A percentile compares a stretch with the other conserved stretches of the same genome.
Evolutionary conservation across 805 yeast genomes (phyloP).

Genomic region (Huiozyma sinensis): DNA sequence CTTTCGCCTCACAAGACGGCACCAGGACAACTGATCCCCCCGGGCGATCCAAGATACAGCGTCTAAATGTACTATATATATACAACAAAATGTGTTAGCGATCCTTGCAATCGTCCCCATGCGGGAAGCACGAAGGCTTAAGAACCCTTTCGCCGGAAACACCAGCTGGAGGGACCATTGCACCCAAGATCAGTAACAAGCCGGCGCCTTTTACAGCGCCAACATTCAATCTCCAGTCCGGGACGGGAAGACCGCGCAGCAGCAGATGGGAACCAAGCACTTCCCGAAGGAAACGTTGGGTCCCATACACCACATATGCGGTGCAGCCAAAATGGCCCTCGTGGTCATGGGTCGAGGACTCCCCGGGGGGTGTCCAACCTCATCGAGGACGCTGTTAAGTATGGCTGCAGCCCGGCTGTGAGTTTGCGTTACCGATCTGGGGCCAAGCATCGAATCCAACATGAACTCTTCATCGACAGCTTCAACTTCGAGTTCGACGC

Average conservation of each 20-base stretch:
- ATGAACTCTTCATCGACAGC: too few species aligned
- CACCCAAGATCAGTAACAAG: conserved; percentile 58
- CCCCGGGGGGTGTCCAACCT: conserved; percentile 54
- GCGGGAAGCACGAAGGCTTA: conserved; percentile 71
- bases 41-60: not conserved
- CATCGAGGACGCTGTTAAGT: conserved; percentile 50
- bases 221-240: conserved; percentile 49
- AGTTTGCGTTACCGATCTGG: conserved; percentile 39
- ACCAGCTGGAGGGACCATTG: conserved; percentile 46
- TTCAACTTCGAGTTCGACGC: too few species aligned
- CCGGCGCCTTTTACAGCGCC: not conserved
- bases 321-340: conserved; percentile 33
- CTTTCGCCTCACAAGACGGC: conserved; percentile 41
- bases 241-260: conserved; percentile 13
- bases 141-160: conserved; percentile 33
- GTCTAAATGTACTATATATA: not conserved
- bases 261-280: too few species aligned
- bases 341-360: conserved; percentile 63
- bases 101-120: conserved; percentile 53
- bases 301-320: too few species aligned
- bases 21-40: conserved; percentile 6
- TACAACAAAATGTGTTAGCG: conserved; percentile 27
- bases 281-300: too few species aligned
- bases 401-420: conserved; percentile 49
- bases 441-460: too few species aligned